These are phyloP conservation scores for Crithidia acanthocephali DNA, from an alignment of 208 protist genomes.

Conservation along the genomic window DNA sequence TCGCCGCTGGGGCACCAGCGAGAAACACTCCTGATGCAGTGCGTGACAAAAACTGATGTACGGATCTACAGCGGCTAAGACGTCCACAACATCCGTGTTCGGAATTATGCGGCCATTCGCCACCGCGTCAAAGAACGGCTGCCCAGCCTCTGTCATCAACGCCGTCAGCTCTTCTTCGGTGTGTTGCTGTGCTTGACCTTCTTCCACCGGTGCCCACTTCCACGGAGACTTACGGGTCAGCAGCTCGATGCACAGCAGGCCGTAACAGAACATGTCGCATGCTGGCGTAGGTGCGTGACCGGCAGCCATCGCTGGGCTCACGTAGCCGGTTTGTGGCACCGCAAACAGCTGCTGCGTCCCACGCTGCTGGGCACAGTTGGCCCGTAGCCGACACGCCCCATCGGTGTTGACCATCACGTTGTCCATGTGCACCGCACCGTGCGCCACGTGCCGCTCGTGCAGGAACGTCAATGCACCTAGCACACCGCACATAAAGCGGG, in stretches of 20 bases:
- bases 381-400: conserved; percentile 62
- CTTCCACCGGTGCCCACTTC: conserved; percentile 19
- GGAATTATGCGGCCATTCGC: conserved; percentile 3
- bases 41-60: not conserved
- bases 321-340: conserved; percentile 49
- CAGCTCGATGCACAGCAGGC: conserved; percentile 62
- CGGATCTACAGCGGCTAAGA: not conserved
- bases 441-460: conserved; percentile 51
- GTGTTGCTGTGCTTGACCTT: not conserved
- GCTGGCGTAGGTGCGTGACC: conserved; percentile 40
- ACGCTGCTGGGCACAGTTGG: conserved; percentile 35
- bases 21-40: not conserved
- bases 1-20: too few species aligned
- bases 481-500: conserved; percentile 58
- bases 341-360: conserved; percentile 27
- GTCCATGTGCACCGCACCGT: conserved; percentile 69
- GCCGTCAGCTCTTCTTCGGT: conserved; percentile 7
- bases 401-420: conserved; percentile 66
- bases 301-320: conserved; percentile 67
- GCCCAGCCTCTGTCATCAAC: conserved; percentile 6
- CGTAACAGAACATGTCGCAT: conserved; percentile 77
- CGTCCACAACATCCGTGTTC: not conserved
- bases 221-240: conserved; percentile 27
- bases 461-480: conserved; percentile 59
- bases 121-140: conserved; percentile 17